Percentiles rank a stretch among this genome's conserved stretches.
Conservation (phyloP, 345 rosid genomes). For the Odontarrhena argentea region DNA sequence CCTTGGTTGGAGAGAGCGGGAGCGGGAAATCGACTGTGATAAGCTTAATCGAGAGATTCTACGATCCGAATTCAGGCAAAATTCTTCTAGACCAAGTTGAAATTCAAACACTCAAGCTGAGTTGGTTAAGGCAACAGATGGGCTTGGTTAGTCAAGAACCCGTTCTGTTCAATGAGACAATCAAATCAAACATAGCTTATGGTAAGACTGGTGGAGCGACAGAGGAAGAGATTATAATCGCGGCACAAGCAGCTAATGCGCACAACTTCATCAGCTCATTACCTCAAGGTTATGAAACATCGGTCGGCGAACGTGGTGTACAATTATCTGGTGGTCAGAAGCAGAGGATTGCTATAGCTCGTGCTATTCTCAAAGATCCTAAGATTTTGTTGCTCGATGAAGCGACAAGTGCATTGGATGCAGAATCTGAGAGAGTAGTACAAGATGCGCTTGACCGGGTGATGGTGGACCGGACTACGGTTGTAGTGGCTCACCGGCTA, state of each 20-base stretch:
- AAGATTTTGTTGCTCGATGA: slow-evolving; percentile 59
- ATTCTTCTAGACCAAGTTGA: slow-evolving; percentile 48
- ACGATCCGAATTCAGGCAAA: slow-evolving; percentile 48
- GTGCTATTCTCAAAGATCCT: slow-evolving; percentile 50
- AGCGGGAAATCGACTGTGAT: slow-evolving; percentile 69
- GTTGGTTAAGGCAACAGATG: slow-evolving; percentile 50
- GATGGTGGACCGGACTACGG: slow-evolving; percentile 39
- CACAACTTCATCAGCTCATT: slow-evolving; percentile 49
- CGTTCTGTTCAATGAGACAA: slow-evolving; percentile 50
- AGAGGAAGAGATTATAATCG: slow-evolving; percentile 45
- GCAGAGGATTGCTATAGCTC: slow-evolving; percentile 60
- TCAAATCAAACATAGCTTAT: slow-evolving; percentile 54
- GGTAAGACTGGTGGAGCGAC: slow-evolving; percentile 54
- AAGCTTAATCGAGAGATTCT: slow-evolving; percentile 48
- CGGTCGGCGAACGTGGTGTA: slow-evolving; percentile 5
- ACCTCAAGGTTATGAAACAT: slow-evolving; percentile 28
- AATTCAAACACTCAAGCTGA: slow-evolving; percentile 41
- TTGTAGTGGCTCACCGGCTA: slow-evolving; percentile 45
- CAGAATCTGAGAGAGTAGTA: slow-evolving; percentile 56
- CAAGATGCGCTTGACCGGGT: slow-evolving; percentile 39
- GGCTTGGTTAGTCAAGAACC: slow-evolving; percentile 50
- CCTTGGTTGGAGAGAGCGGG: slow-evolving; percentile 79
- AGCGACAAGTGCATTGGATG: slow-evolving; percentile 66
- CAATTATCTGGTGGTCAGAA: slow-evolving; percentile 72
- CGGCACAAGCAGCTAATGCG: slow-evolving; percentile 52